phyloP scores from a whole-genome alignment of 2,329 filamentous ascomycete species.

The Fusarium sp. region DNA sequence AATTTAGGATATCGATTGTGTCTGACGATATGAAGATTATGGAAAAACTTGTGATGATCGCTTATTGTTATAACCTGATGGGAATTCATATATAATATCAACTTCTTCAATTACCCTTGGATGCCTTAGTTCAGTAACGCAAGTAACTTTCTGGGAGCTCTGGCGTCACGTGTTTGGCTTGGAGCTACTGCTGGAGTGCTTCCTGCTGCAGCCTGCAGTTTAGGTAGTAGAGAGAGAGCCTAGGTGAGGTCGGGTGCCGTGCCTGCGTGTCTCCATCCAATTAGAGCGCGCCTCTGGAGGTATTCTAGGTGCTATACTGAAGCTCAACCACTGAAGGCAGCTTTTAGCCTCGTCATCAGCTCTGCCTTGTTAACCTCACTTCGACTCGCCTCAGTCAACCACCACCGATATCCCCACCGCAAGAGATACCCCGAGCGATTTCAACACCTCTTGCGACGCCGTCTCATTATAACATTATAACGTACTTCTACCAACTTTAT shows the following conservation, averaged over 20 bases:
- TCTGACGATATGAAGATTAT: background rate
- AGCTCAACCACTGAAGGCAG: constrained; percentile 59
- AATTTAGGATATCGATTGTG: constrained; percentile 15
- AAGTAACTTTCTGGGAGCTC: constrained; percentile 43
- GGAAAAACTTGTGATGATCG: background rate
- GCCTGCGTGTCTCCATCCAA: constrained; percentile 40
- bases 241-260: background rate
- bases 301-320: constrained; percentile 32
- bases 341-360: constrained; percentile 69
- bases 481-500: constrained; percentile 9
- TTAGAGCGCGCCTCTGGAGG: constrained; percentile 32
- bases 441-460: constrained; percentile 24
- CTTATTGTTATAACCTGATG: background rate
- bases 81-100: background rate
- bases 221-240: background rate
- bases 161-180: constrained; percentile 47
- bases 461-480: background rate
- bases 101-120: constrained; percentile 17
- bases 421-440: constrained; percentile 42
- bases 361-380: constrained; percentile 50
- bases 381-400: constrained; percentile 26
- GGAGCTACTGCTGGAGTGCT: constrained; percentile 21
- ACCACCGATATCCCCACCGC: constrained; percentile 41
- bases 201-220: constrained; percentile 2
- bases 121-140: background rate